Evolutionary conservation across 2,329 filamentous ascomycete species (phyloP).

Genomic region (Sporothrix inflata): DNA sequence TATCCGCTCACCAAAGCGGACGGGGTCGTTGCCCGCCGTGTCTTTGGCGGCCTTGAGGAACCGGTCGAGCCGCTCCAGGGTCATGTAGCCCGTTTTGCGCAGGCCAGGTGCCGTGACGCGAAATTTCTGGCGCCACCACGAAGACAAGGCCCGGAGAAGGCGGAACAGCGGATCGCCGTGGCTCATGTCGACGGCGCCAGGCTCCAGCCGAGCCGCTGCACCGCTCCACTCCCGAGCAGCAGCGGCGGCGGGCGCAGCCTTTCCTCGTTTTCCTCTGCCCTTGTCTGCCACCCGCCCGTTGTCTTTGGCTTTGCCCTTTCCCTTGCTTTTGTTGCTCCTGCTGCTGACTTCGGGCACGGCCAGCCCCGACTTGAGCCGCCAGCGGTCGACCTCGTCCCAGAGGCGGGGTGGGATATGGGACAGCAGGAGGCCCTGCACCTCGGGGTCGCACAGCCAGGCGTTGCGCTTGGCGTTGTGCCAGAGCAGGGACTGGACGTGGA

Average conservation of each 20-base stretch:
- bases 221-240: conserved; percentile 66
- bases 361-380: conserved; percentile 70
- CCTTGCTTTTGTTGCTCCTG: neutral
- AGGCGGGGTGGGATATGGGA: conserved; percentile 71
- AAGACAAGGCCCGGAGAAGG: conserved; percentile 73
- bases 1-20: conserved; percentile 77
- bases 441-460: conserved; percentile 76
- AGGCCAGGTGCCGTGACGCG: conserved; percentile 75
- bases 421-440: conserved; percentile 75
- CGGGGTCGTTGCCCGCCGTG: conserved; percentile 39
- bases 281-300: conserved; percentile 36
- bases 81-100: conserved; percentile 88
- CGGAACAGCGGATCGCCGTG: conserved; percentile 79
- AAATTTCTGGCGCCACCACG: conserved; percentile 89
- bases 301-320: neutral
- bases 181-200: conserved; percentile 74
- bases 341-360: conserved; percentile 38
- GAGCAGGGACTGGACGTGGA: conserved; percentile 85
- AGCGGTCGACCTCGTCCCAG: conserved; percentile 73
- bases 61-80: conserved; percentile 73
- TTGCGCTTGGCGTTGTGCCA: conserved; percentile 90
- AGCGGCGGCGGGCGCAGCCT: conserved; percentile 45
- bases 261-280: conserved; percentile 46
- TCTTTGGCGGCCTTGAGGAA: conserved; percentile 69
- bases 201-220: conserved; percentile 69